phyloP scores from a whole-genome alignment of 1,284 basidiomycete species.

The Boletus sp. region DNA sequence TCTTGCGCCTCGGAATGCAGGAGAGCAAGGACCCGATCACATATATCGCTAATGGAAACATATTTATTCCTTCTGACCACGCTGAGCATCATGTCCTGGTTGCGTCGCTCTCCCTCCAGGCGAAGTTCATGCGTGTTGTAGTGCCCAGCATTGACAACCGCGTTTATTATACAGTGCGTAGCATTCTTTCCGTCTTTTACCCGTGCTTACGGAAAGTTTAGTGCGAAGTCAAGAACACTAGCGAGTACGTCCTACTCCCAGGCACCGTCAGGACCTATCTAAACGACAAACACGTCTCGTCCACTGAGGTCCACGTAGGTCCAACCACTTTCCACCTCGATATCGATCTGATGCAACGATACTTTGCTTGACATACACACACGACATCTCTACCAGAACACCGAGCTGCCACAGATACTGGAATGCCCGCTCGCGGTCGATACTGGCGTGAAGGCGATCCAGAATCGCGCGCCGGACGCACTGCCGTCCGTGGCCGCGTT shows the following conservation, averaged over 20 bases:
- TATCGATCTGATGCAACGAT: background rate
- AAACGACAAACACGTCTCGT: conserved; percentile 24
- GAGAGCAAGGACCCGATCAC: conserved; percentile 18
- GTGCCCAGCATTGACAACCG: conserved; percentile 19
- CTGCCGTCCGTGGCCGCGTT: conserved; percentile 9
- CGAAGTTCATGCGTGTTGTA: conserved; percentile 20
- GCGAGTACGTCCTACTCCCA: conserved; percentile 18
- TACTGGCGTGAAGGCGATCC: conserved; percentile 14
- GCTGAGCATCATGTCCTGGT: conserved; percentile 21
- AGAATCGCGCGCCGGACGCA: conserved; percentile 13
- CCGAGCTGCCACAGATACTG: conserved; percentile 17
- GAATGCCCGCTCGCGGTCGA: conserved; percentile 24
- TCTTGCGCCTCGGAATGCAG: background rate
- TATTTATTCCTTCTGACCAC: conserved; percentile 18
- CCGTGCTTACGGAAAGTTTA: background rate
- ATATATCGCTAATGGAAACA: conserved; percentile 12
- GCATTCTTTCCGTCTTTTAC: background rate
- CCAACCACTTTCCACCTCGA: background rate
- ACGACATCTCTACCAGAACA: conserved; percentile 5
- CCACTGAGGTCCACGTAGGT: conserved; percentile 18
- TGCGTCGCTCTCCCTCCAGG: conserved; percentile 19
- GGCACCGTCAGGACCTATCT: conserved; percentile 24
- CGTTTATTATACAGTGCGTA: conserved; percentile 22
- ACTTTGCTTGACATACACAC: too few species aligned
- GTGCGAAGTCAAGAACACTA: conserved; percentile 25